Evolutionary conservation across 805 yeast species (phyloP).

Genomic region (Candida suzukii): DNA sequence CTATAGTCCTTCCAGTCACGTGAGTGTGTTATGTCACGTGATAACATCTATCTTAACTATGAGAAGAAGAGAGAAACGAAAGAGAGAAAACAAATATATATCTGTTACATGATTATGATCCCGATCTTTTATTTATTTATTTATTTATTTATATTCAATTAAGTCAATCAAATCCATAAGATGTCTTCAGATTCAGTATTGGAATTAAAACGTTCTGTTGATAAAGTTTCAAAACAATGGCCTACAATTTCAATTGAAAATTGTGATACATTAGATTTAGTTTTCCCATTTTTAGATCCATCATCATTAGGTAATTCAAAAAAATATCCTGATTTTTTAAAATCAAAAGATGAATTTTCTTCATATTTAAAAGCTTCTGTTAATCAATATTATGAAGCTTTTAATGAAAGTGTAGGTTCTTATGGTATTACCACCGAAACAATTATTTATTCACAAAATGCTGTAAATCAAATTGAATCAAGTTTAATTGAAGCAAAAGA

Average conservation of each 20-base stretch:
- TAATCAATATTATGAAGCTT: conserved; percentile 73
- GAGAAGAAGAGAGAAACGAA: too few relatives aligned
- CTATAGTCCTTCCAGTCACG: too few relatives aligned
- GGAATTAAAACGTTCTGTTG: conserved; percentile 11
- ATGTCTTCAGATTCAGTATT: conserved; percentile 3
- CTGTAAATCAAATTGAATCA: conserved; percentile 13
- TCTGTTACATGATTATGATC: too few relatives aligned
- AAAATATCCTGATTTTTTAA: conserved; percentile 57
- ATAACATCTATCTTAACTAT: too few relatives aligned
- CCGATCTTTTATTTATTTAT: too few relatives aligned
- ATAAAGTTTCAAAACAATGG: conserved; percentile 18
- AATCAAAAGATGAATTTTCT: conserved; percentile 50
- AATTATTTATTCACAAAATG: conserved; percentile 54
- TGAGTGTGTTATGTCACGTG: too few relatives aligned
- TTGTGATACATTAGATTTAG: conserved; percentile 80
- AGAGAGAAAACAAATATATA: too few relatives aligned
- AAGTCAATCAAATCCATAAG: too few relatives aligned
- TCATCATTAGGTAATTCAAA: conserved; percentile 89
- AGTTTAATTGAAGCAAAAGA: conserved; percentile 13
- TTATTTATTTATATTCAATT: too few relatives aligned
- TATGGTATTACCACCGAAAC: conserved; percentile 65
- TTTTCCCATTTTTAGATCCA: conserved; percentile 75
- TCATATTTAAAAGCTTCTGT: conserved; percentile 61
- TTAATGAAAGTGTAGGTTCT: conserved; percentile 80
- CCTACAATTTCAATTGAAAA: conserved; percentile 38